Percentiles rank a stretch among this genome's conserved stretches.
These are phyloP conservation scores for Lolium rigidum DNA, from an alignment of 176 grass and related monocot genomes.

Conservation along the genomic window DNA sequence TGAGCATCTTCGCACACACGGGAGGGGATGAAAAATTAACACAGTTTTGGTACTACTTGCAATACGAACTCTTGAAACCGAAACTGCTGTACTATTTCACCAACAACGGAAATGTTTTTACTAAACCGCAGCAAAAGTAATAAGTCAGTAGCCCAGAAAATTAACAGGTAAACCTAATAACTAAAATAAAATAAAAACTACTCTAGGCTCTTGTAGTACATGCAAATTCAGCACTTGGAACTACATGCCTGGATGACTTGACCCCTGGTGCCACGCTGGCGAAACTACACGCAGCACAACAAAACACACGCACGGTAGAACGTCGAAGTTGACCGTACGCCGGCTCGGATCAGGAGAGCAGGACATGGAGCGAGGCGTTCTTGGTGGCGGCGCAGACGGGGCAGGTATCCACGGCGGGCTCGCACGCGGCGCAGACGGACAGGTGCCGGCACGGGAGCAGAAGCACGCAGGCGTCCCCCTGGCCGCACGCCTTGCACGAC, in stretches of 20 bases:
- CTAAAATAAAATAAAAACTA: too few species aligned
- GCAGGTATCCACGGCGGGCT: conserved; percentile 35
- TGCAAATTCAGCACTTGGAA: background rate
- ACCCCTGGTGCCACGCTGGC: background rate
- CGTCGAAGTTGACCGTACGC: background rate
- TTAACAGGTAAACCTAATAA: background rate
- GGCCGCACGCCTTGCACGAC: conserved; percentile 49
- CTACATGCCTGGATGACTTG: background rate
- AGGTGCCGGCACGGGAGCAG: conserved; percentile 79
- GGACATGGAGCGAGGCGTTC: conserved; percentile 62
- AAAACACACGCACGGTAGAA: background rate
- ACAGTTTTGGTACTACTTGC: too few species aligned
- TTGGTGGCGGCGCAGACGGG: conserved; percentile 53
- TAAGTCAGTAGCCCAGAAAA: background rate
- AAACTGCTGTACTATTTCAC: background rate
- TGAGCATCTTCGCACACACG: background rate
- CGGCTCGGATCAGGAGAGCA: conserved; percentile 31
- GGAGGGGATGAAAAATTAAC: too few species aligned
- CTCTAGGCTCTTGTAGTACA: background rate
- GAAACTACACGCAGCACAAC: background rate
- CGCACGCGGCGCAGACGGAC: conserved; percentile 58
- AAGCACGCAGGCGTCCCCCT: conserved; percentile 45
- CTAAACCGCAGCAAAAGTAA: background rate
- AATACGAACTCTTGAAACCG: too few species aligned
- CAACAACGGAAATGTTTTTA: background rate